Evolutionary conservation across 31 red algal genomes (phyloP).

Genomic region (Odonthalia washingtoniensis): DNA sequence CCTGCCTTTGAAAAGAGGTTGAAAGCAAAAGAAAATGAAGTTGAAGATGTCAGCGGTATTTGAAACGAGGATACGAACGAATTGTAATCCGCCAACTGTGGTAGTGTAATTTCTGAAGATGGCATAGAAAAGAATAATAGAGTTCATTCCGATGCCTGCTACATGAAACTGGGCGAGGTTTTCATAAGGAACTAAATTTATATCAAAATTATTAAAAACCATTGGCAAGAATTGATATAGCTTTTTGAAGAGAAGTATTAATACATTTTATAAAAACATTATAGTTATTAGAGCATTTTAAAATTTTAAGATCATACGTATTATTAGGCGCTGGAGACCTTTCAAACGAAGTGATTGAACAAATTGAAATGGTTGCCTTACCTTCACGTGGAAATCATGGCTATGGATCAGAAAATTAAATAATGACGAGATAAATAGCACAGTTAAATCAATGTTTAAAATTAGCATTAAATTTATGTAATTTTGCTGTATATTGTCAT

Average conservation of each 20-base stretch:
- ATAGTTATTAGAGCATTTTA: conserved; percentile 55
- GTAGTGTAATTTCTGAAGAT: no score
- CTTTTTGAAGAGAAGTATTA: conserved; percentile 46
- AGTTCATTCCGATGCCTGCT: no score
- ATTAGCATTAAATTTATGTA: conserved; percentile 56
- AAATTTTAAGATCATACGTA: conserved; percentile 46
- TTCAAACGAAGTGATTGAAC: conserved; percentile 61
- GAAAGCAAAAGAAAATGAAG: no score
- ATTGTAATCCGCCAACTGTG: no score
- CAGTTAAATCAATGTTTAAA: conserved; percentile 53
- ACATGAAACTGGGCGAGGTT: no score
- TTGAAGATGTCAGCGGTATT: no score
- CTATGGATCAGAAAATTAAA: conserved; percentile 25
- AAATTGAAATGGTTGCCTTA: conserved; percentile 51
- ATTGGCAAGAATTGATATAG: conserved; percentile 46
- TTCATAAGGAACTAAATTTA: conserved; percentile 3
- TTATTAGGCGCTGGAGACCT: conserved; percentile 74
- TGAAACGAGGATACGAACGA: no score
- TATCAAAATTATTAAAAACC: conserved; percentile 19
- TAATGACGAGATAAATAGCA: conserved; percentile 35
- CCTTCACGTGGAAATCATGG: conserved; percentile 58
- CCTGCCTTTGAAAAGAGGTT: no score
- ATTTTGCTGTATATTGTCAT: background rate
- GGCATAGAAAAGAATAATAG: no score
- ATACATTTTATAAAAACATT: conserved; percentile 41